Conservation (phyloP, 2,329 filamentous ascomycete species). For the Leptographium lundbergii region DNA sequence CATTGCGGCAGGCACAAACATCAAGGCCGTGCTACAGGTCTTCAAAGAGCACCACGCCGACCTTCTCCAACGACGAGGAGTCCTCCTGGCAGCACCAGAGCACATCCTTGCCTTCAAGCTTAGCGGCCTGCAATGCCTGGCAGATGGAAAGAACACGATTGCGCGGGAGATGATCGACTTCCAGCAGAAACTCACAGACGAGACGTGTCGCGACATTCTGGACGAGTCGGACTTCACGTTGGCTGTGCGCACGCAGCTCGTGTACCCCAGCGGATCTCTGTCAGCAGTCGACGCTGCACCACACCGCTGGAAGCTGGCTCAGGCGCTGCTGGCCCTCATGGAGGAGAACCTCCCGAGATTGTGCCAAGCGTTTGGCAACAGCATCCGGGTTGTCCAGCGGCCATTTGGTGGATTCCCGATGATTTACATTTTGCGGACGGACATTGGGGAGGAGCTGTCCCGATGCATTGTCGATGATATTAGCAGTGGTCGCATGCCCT, state of each 20-base stretch:
- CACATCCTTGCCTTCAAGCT: conserved; percentile 53
- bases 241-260: conserved; percentile 39
- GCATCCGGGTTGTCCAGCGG: conserved; percentile 34
- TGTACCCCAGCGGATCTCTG: conserved; percentile 41
- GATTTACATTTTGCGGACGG: conserved; percentile 38
- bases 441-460: conserved; percentile 32
- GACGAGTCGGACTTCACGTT: conserved; percentile 51
- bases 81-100: conserved; percentile 50
- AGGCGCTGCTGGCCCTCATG: conserved; percentile 28
- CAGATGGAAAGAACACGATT: conserved; percentile 30
- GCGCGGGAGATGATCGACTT: conserved; percentile 31
- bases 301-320: conserved; percentile 33
- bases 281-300: conserved; percentile 38
- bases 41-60: conserved; percentile 22
- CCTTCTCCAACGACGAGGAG: conserved; percentile 28
- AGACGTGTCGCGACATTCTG: conserved; percentile 43
- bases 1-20: conserved; percentile 21
- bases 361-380: conserved; percentile 20
- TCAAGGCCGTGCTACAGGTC: conserved; percentile 23
- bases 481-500: conserved; percentile 18
- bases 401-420: conserved; percentile 35
- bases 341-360: conserved; percentile 25
- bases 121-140: conserved; percentile 44
- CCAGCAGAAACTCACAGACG: conserved; percentile 34
- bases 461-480: conserved; percentile 27